Percentiles rank a stretch among this genome's conserved stretches.
Evolutionary conservation across 2,329 filamentous ascomycete species (phyloP).

Genomic region (Xylaria sp.): DNA sequence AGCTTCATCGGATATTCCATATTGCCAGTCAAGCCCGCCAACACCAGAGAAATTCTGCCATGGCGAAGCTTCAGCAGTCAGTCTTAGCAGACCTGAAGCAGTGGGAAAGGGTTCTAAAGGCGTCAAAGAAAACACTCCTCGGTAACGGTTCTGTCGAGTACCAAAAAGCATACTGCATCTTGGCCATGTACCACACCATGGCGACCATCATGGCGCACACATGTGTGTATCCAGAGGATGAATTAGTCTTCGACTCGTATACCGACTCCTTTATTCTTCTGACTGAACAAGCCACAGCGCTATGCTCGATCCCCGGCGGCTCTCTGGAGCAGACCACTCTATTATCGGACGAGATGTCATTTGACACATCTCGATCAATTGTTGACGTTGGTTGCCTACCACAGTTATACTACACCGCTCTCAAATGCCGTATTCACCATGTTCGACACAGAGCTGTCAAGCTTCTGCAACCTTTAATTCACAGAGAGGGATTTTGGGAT

Average conservation of each 20-base stretch:
- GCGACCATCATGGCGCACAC: conserved; percentile 3
- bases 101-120: not conserved
- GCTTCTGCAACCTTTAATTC: not conserved
- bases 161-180: not conserved
- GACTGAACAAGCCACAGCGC: not conserved
- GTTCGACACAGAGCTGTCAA: not conserved
- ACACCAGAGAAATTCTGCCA: not conserved
- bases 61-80: not conserved
- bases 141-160: not conserved
- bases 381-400: conserved; percentile 6
- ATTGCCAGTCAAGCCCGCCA: not conserved
- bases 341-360: not conserved
- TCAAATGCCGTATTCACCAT: not conserved
- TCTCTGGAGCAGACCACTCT: not conserved
- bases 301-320: not conserved
- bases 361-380: not conserved
- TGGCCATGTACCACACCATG: conserved; percentile 3
- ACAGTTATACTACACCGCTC: not conserved
- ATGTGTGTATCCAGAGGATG: not conserved
- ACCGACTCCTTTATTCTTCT: not conserved
- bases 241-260: not conserved
- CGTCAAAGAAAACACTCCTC: not conserved
- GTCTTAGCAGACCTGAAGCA: not conserved
- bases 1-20: conserved; percentile 1
- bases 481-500: conserved; percentile 1